A percentile compares a stretch with the other conserved stretches of the same genome.
Conservation (phyloP, 2,329 filamentous ascomycete species). For the Trichoderma lentiforme region DNA sequence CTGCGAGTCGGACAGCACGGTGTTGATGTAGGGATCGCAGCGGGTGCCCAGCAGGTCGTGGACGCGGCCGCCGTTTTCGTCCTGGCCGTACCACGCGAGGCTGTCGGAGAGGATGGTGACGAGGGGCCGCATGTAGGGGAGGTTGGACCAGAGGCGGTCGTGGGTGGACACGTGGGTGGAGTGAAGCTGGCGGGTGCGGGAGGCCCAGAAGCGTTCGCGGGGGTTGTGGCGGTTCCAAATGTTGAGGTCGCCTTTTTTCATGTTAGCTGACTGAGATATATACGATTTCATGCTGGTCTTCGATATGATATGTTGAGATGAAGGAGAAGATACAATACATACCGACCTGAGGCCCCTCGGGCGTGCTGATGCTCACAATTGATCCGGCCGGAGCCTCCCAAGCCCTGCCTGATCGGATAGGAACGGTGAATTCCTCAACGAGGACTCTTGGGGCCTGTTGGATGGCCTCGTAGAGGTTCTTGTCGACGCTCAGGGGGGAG, state of each 20-base stretch:
- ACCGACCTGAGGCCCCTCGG: constrained; percentile 72
- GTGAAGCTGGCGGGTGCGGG: constrained; percentile 74
- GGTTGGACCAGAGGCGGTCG: constrained; percentile 72
- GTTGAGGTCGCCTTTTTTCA: constrained; percentile 64
- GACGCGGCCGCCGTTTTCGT: constrained; percentile 62
- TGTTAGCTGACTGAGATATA: neutral
- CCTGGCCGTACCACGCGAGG: constrained; percentile 57
- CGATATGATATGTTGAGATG: neutral
- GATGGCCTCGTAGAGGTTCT: constrained; percentile 57
- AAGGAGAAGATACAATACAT: constrained; percentile 22
- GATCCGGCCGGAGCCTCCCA: constrained; percentile 68
- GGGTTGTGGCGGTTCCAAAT: constrained; percentile 76
- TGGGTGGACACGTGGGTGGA: constrained; percentile 68
- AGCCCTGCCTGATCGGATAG: constrained; percentile 69
- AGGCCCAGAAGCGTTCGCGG: constrained; percentile 78
- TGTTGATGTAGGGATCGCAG: constrained; percentile 81
- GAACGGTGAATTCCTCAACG: constrained; percentile 57
- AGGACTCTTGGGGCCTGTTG: constrained; percentile 44
- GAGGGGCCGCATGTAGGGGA: constrained; percentile 74
- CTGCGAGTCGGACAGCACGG: constrained; percentile 63
- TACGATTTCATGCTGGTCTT: neutral
- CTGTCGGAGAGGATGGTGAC: constrained; percentile 68
- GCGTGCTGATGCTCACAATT: constrained; percentile 71
- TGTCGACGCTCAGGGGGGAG: constrained; percentile 44
- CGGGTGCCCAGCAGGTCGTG: constrained; percentile 80